A percentile compares a stretch with the other conserved stretches of the same genome.
Conservation (phyloP, 164 flowering plant species). For the Warburgia ugandensis region DNA sequence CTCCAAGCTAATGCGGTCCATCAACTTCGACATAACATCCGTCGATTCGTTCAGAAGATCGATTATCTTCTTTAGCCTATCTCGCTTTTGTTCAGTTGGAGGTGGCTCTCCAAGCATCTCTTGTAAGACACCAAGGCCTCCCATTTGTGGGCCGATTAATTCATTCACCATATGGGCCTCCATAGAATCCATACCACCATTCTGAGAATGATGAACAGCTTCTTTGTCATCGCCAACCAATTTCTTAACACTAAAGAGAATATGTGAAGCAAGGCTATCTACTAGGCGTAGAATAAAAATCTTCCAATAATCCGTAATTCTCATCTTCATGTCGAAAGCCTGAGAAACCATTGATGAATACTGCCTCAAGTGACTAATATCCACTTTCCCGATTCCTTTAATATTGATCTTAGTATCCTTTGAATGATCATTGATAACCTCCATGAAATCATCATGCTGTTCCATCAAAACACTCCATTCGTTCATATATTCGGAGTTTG, state of each 20-base stretch:
- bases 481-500: conserved; percentile 19
- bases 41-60: conserved; percentile 18
- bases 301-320: conserved; percentile 27
- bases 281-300: conserved; percentile 25
- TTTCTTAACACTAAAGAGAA: conserved; percentile 10
- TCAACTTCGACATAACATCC: conserved; percentile 3
- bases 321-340: conserved; percentile 36
- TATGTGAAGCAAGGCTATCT: conserved; percentile 18
- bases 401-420: neutral
- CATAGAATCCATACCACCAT: too few species aligned
- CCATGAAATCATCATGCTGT: conserved; percentile 4
- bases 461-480: conserved; percentile 21
- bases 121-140: conserved; percentile 23
- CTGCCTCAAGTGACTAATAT: conserved; percentile 16
- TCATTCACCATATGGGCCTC: conserved; percentile 19
- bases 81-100: conserved; percentile 10
- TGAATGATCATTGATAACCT: neutral
- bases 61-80: conserved; percentile 21
- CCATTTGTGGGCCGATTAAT: conserved; percentile 16
- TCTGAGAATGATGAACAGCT: too few species aligned
- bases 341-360: conserved; percentile 7
- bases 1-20: conserved; percentile 12
- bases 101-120: conserved; percentile 31
- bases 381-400: conserved; percentile 17
- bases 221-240: conserved; percentile 11